A percentile compares a stretch with the other conserved stretches of the same genome.
Conservation (phyloP, 2,329 filamentous ascomycete species). For the Penicillium sp. region DNA sequence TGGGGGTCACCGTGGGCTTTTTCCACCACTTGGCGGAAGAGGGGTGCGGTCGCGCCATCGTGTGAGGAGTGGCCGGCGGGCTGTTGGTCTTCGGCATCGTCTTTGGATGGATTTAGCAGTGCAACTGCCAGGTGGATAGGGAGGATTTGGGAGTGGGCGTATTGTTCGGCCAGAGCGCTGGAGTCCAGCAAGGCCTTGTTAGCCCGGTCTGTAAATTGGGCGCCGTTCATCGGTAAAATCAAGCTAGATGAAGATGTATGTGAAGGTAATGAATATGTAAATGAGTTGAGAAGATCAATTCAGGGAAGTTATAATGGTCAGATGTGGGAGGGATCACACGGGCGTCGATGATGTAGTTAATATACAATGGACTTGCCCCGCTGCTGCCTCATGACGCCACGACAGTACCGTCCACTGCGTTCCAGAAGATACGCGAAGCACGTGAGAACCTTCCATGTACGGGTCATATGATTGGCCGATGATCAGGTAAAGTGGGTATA, state of each 20-base stretch:
- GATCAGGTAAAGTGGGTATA: background rate
- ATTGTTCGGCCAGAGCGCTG: constrained; percentile 82
- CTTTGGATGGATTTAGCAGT: constrained; percentile 47
- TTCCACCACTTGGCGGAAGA: constrained; percentile 94
- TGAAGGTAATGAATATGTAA: background rate
- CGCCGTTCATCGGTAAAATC: constrained; percentile 32
- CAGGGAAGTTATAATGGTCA: background rate
- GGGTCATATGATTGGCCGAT: background rate
- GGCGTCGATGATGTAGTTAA: constrained; percentile 15
- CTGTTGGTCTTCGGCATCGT: constrained; percentile 76
- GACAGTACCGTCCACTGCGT: constrained; percentile 35
- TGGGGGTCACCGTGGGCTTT: constrained; percentile 91
- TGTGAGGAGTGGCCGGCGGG: constrained; percentile 62
- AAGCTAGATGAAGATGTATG: background rate
- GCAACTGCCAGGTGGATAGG: constrained; percentile 80
- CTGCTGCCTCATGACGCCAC: constrained; percentile 33
- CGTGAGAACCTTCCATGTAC: background rate
- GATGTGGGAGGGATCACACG: background rate
- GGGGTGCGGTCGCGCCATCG: constrained; percentile 62
- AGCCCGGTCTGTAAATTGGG: constrained; percentile 87
- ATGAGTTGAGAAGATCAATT: background rate
- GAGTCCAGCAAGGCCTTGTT: constrained; percentile 87
- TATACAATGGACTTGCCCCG: too few relatives aligned
- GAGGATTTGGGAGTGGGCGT: constrained; percentile 85
- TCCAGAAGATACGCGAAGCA: constrained; percentile 30